Percentiles rank a stretch among this genome's conserved stretches.
Conservation (phyloP, 441 rosid species). For the Erysimum pusillum region DNA sequence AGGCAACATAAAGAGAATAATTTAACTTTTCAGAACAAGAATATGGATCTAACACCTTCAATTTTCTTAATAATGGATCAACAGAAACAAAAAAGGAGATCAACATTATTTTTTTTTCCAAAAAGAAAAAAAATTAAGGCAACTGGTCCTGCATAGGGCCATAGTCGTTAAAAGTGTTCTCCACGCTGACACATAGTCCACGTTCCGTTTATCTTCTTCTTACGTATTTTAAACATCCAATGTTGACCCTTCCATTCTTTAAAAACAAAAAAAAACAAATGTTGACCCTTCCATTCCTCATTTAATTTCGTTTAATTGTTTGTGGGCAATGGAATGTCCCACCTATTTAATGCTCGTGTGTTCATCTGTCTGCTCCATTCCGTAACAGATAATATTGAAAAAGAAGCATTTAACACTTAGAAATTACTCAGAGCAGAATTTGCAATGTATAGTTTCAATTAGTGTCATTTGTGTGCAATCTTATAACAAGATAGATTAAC, state of each 20-base stretch:
- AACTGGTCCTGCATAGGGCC: conserved; percentile 28
- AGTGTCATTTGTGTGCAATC: not conserved
- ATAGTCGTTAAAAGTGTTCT: conserved; percentile 14
- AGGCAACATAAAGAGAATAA: no score
- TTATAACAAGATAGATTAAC: no score
- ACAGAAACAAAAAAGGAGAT: not conserved
- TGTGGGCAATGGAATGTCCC: conserved; percentile 35
- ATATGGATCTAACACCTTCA: not conserved
- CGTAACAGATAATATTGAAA: not conserved
- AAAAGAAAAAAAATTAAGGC: not conserved
- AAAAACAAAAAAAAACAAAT: not conserved
- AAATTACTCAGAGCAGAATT: not conserved
- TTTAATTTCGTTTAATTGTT: conserved; percentile 2
- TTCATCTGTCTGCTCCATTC: not conserved
- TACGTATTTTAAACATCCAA: conserved; percentile 12
- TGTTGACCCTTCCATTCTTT: conserved; percentile 15
- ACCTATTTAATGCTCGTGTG: conserved; percentile 19
- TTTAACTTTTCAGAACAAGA: not conserved
- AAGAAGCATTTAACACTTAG: not conserved
- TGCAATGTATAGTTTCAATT: not conserved
- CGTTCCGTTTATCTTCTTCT: conserved; percentile 27
- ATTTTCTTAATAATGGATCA: not conserved
- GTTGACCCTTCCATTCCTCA: conserved; percentile 23
- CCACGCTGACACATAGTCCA: conserved; percentile 25
- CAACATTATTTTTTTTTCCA: not conserved